Conservation (phyloP, 345 rosid genomes). For the Durio zibethinus region DNA sequence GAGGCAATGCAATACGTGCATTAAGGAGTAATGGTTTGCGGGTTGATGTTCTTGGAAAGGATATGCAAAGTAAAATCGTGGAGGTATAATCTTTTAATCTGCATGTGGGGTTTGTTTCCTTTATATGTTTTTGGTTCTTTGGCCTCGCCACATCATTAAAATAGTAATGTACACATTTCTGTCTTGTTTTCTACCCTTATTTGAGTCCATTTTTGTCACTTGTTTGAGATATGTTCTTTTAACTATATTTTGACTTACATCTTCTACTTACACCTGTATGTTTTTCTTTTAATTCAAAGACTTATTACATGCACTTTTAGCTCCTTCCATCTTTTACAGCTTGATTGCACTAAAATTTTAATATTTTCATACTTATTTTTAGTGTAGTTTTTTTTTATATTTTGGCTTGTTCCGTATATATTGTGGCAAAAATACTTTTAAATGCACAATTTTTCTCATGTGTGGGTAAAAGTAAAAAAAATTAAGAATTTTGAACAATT, state of each 20-base stretch:
- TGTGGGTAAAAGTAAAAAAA: no score
- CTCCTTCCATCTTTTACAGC: background rate
- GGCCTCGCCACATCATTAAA: background rate
- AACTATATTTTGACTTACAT: background rate
- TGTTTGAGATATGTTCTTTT: background rate
- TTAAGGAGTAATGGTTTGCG: conserved; percentile 71
- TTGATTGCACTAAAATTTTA: no score
- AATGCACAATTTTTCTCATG: no score
- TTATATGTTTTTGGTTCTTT: background rate
- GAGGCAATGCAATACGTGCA: conserved; percentile 74
- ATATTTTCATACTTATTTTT: no score
- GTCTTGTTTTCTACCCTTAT: background rate
- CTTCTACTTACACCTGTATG: background rate
- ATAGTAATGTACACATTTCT: background rate
- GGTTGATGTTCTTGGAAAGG: conserved; percentile 93
- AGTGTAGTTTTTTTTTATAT: no score
- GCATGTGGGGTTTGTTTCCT: background rate
- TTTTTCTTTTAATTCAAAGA: background rate
- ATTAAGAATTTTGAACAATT: no score
- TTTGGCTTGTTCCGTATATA: no score
- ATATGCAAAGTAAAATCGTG: conserved; percentile 62
- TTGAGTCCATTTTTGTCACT: background rate
- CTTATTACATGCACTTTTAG: background rate
- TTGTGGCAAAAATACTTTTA: no score
- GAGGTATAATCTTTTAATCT: conserved; percentile 50